These are phyloP conservation scores for Cercospora nicotianae DNA, from an alignment of 2,329 filamentous ascomycete species.

Conservation along the genomic window DNA sequence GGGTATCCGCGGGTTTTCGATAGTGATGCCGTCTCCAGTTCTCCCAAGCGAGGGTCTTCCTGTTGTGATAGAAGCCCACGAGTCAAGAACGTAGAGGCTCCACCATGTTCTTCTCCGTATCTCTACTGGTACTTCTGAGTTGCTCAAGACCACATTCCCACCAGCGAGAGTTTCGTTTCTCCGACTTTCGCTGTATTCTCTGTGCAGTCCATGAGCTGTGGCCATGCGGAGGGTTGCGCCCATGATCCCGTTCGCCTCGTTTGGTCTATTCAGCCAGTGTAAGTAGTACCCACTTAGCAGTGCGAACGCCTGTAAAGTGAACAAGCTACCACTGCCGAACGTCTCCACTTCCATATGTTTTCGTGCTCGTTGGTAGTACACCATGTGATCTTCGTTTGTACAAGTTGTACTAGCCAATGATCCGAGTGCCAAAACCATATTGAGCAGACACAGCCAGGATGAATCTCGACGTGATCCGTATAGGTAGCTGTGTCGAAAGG, in stretches of 20 bases:
- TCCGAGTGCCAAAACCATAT: conserved; percentile 38
- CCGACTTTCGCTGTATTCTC: conserved; percentile 39
- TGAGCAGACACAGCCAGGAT: conserved; percentile 37
- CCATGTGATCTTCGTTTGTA: conserved; percentile 33
- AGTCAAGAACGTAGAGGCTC: conserved; percentile 72
- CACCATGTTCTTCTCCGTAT: conserved; percentile 70
- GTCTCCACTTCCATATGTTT: conserved; percentile 35
- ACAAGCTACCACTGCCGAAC: conserved; percentile 36
- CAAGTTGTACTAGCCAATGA: conserved; percentile 34
- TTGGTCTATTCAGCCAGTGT: conserved; percentile 38
- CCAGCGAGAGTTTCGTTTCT: conserved; percentile 43
- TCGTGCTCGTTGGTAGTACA: conserved; percentile 36
- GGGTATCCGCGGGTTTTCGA: conserved; percentile 57
- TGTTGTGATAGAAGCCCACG: conserved; percentile 70
- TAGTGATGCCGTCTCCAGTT: conserved; percentile 67
- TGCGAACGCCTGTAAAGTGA: conserved; percentile 36
- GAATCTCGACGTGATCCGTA: conserved; percentile 35
- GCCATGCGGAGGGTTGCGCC: conserved; percentile 39
- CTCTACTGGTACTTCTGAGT: conserved; percentile 57
- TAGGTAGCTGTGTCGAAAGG: conserved; percentile 36
- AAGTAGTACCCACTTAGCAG: conserved; percentile 38
- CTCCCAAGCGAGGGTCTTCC: conserved; percentile 69
- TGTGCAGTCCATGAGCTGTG: conserved; percentile 36
- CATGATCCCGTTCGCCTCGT: conserved; percentile 38
- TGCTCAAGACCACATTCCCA: conserved; percentile 32